These are phyloP conservation scores for Drechslerella stenobrocha DNA, from an alignment of 2,329 filamentous ascomycete species.

Conservation along the genomic window DNA sequence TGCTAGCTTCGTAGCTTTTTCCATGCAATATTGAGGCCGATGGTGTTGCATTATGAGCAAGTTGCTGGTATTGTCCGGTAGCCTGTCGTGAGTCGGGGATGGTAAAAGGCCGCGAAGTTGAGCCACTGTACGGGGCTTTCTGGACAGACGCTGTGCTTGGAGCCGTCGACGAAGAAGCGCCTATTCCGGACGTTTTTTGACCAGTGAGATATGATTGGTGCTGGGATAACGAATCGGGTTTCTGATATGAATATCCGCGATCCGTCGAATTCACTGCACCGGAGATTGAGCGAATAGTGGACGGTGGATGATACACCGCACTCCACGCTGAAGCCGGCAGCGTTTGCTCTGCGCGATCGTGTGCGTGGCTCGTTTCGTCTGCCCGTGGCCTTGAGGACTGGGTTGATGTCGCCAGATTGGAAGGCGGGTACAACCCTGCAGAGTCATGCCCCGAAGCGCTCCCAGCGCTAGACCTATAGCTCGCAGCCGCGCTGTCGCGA, in stretches of 20 bases:
- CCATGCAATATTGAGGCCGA: conserved; percentile 8
- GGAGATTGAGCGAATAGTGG: background rate
- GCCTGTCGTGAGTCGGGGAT: background rate
- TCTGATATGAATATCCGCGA: conserved; percentile 20
- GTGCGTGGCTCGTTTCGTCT: conserved; percentile 2
- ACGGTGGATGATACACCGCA: background rate
- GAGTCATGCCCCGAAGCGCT: conserved; percentile 8
- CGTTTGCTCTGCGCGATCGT: conserved; percentile 21
- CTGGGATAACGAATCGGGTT: conserved; percentile 2
- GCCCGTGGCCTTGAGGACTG: conserved; percentile 10
- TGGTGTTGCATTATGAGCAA: conserved; percentile 9
- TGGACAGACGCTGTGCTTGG: conserved; percentile 4
- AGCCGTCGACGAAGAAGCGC: background rate
- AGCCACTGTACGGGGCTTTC: conserved; percentile 4
- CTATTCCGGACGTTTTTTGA: conserved; percentile 9
- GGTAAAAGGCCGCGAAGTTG: conserved; percentile 3
- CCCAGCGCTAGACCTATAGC: conserved; percentile 1
- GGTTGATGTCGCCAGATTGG: background rate
- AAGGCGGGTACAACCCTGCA: conserved; percentile 17
- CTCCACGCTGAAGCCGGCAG: conserved; percentile 19
- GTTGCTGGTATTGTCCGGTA: conserved; percentile 8
- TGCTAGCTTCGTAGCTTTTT: conserved; percentile 5
- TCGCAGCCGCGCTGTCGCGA: background rate
- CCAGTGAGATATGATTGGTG: conserved; percentile 11
- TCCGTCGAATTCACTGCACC: background rate